phyloP scores from a whole-genome alignment of 108 stramenopile species.

The Cylindrotheca fusiformis region DNA sequence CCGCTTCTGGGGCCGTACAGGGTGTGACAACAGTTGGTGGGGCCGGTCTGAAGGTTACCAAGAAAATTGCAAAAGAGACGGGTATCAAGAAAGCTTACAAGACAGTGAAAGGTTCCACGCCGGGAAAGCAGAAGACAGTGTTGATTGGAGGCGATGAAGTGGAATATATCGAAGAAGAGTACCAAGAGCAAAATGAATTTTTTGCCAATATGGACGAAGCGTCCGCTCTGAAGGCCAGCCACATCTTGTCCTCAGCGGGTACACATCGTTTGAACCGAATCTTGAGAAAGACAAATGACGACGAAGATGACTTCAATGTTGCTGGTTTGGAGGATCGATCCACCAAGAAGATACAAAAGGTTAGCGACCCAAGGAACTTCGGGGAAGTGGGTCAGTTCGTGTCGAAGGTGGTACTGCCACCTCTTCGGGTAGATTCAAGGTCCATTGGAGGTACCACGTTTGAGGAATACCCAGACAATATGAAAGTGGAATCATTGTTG shows the following conservation, averaged over 20 bases:
- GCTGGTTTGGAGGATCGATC: conserved; percentile 18
- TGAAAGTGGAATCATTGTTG: conserved; percentile 48
- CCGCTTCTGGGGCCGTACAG: conserved; percentile 13
- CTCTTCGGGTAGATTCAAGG: conserved; percentile 41
- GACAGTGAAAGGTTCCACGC: conserved; percentile 9
- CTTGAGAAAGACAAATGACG: conserved; percentile 36
- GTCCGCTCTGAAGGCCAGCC: conserved; percentile 42
- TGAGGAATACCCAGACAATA: conserved; percentile 34
- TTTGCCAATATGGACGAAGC: conserved; percentile 28
- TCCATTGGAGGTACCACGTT: conserved; percentile 42
- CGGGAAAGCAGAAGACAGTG: conserved; percentile 7
- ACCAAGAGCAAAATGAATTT: conserved; percentile 13
- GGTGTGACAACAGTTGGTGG: conserved; percentile 17
- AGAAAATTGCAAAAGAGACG: conserved; percentile 10
- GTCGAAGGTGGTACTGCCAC: conserved; percentile 43
- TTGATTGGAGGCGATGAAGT: conserved; percentile 8
- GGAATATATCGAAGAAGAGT: conserved; percentile 14
- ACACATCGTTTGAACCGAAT: conserved; percentile 71
- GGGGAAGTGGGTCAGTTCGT: conserved; percentile 40
- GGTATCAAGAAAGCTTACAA: conserved; percentile 25
- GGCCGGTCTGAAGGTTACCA: conserved; percentile 12
- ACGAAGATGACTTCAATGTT: conserved; percentile 31
- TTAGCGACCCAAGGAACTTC: conserved; percentile 37
- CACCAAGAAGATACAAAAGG: conserved; percentile 28
- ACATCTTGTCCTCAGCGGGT: conserved; percentile 63